A percentile compares a stretch with the other conserved stretches of the same genome.
Conservation (phyloP, 2,329 filamentous ascomycete genomes). For the Penicillium sp. region DNA sequence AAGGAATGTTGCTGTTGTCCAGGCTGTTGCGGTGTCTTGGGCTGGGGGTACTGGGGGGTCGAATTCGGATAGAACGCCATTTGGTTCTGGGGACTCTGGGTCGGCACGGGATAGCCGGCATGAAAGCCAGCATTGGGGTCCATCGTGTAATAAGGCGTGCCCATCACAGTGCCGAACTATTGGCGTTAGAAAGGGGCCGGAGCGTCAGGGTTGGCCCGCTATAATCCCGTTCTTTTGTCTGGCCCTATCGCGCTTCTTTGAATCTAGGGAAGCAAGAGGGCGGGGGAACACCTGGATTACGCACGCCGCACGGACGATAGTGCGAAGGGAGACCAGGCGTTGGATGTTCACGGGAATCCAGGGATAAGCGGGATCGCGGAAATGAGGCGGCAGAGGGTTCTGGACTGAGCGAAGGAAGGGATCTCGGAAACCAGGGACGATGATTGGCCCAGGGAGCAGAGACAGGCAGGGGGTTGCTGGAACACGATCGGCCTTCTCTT, state of each 20-base stretch:
- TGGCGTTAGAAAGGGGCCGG: slow-evolving; percentile 10
- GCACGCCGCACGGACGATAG: slow-evolving; percentile 24
- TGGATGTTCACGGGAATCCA: slow-evolving; percentile 18
- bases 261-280: slow-evolving; percentile 7
- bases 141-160: slow-evolving; percentile 21
- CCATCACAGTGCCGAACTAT: slow-evolving; percentile 9
- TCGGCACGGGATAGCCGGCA: slow-evolving; percentile 35
- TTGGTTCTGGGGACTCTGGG: slow-evolving; percentile 34
- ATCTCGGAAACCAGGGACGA: slow-evolving; percentile 8
- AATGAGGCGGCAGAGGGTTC: background rate
- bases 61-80: slow-evolving; percentile 38
- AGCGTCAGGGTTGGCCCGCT: slow-evolving; percentile 13
- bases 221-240: slow-evolving; percentile 7
- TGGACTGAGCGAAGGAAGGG: background rate
- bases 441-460: slow-evolving; percentile 19
- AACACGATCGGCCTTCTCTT: slow-evolving; percentile 18
- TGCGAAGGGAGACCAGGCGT: slow-evolving; percentile 3
- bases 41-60: slow-evolving; percentile 33
- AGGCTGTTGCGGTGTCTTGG: slow-evolving; percentile 31
- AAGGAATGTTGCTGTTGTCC: slow-evolving; percentile 36
- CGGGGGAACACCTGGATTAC: slow-evolving; percentile 9
- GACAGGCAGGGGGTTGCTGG: slow-evolving; percentile 15
- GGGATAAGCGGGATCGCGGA: slow-evolving; percentile 12
- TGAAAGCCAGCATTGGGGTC: slow-evolving; percentile 26
- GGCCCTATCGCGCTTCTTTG: slow-evolving; percentile 7